A percentile compares a stretch with the other conserved stretches of the same genome.
These are phyloP conservation scores for Rutstroemia sp. DNA, from an alignment of 2,329 filamentous ascomycete genomes.

Conservation along the genomic window DNA sequence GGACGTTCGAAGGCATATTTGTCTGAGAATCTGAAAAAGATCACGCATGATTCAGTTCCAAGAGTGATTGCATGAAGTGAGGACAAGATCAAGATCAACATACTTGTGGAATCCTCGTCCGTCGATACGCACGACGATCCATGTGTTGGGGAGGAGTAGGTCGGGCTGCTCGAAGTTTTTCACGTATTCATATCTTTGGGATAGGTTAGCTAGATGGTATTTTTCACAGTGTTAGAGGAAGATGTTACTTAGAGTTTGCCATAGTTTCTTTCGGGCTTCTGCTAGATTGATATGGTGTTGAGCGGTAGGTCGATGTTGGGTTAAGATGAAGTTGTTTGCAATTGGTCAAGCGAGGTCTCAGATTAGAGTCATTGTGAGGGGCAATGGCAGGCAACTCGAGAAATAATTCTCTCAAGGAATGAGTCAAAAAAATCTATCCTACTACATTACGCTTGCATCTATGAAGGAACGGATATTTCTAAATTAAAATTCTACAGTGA, in stretches of 20 bases:
- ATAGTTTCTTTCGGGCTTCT: conserved; percentile 11
- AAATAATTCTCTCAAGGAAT: not conserved
- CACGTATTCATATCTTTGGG: conserved; percentile 81
- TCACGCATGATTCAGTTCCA: conserved; percentile 2
- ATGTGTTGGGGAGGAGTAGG: conserved; percentile 77
- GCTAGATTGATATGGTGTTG: not conserved
- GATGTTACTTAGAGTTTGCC: conserved; percentile 27
- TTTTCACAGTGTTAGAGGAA: not conserved
- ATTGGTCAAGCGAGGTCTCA: conserved; percentile 5
- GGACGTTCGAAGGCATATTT: conserved; percentile 86
- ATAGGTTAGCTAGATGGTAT: not conserved
- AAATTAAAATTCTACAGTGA: too few relatives aligned
- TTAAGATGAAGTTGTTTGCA: not conserved
- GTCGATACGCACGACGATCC: conserved; percentile 91
- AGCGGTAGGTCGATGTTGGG: not conserved
- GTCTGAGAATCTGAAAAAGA: conserved; percentile 57
- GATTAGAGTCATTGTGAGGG: not conserved
- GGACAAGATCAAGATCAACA: conserved; percentile 14
- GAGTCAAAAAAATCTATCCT: too few relatives aligned
- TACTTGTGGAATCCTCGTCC: conserved; percentile 94
- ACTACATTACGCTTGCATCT: too few relatives aligned
- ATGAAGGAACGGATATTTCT: too few relatives aligned
- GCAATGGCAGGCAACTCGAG: not conserved
- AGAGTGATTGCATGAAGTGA: not conserved
- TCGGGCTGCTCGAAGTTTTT: conserved; percentile 81